Evolutionary conservation across 768 basidiomycete genomes (phyloP).

Genomic region (Phaffia tasmanica): DNA sequence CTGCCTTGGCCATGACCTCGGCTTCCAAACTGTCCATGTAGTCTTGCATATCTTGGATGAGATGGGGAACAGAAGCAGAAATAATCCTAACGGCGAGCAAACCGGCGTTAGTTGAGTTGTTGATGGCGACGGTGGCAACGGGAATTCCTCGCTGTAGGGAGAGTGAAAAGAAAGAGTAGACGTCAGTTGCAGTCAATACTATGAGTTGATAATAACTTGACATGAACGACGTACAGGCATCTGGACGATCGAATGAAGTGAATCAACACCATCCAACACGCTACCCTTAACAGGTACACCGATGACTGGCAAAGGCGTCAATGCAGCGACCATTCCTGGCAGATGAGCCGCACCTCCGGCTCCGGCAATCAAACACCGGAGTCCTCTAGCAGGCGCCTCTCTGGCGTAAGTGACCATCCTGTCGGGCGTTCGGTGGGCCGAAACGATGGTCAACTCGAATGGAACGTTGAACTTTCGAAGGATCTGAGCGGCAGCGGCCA

Average conservation of each 20-base stretch:
- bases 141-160: conserved; percentile 73
- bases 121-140: conserved; percentile 93
- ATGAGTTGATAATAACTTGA: neutral
- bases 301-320: conserved; percentile 83
- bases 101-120: conserved; percentile 87
- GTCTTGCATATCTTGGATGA: conserved; percentile 56
- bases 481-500: conserved; percentile 77
- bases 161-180: too few relatives aligned
- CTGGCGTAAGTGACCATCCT: conserved; percentile 71
- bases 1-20: conserved; percentile 69
- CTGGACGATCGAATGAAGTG: conserved; percentile 93
- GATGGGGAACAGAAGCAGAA: conserved; percentile 55
- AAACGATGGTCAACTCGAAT: conserved; percentile 90
- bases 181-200: too few relatives aligned
- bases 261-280: conserved; percentile 86
- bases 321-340: conserved; percentile 94
- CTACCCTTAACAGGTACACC: conserved; percentile 96
- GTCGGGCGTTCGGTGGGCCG: conserved; percentile 88
- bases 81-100: conserved; percentile 81
- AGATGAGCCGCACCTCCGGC: conserved; percentile 98
- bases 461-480: conserved; percentile 72
- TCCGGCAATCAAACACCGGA: conserved; percentile 73
- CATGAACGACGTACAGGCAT: conserved; percentile 69
- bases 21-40: conserved; percentile 60
- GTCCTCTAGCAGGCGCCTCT: conserved; percentile 47